A percentile compares a stretch with the other conserved stretches of the same genome.
These are phyloP conservation scores for Sporobolomyces phaffii DNA, from an alignment of 768 basidiomycete species.

Conservation along the genomic window DNA sequence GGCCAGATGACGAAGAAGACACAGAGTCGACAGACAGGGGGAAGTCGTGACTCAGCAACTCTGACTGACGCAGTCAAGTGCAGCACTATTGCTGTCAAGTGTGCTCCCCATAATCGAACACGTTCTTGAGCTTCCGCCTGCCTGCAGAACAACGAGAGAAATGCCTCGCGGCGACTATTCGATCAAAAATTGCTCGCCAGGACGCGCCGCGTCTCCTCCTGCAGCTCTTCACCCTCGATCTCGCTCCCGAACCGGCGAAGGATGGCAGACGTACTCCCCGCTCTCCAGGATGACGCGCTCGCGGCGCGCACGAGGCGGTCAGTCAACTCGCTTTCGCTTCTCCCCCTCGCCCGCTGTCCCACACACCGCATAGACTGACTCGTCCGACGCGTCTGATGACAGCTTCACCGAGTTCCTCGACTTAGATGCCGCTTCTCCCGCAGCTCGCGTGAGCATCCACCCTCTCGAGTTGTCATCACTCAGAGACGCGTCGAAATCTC, in stretches of 20 bases:
- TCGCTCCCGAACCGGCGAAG: not conserved
- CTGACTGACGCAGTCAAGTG: too few species aligned
- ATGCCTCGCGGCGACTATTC: too few species aligned
- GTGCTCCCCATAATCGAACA: too few species aligned
- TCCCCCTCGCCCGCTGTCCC: not conserved
- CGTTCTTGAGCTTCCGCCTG: too few species aligned
- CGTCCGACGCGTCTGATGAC: not conserved
- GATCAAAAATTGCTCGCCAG: too few species aligned
- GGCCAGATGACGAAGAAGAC: too few species aligned
- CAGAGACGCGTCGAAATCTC: not conserved
- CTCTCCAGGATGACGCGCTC: constrained; percentile 21
- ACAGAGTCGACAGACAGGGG: too few species aligned
- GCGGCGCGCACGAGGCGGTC: constrained; percentile 9
- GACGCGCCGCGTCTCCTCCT: not conserved
- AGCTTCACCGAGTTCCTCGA: constrained; percentile 38
- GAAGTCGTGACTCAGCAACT: too few species aligned
- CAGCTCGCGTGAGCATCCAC: constrained; percentile 11
- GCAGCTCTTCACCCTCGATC: not conserved
- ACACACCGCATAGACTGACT: not conserved
- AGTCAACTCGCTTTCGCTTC: not conserved
- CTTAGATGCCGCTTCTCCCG: constrained; percentile 19
- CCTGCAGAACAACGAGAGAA: too few species aligned
- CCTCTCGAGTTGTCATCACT: too few species aligned
- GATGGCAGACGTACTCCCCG: constrained; percentile 13
- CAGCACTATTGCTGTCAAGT: too few species aligned